Evolutionary conservation across 331 rosid species (phyloP).

Genomic region (Spiraea crenata): DNA sequence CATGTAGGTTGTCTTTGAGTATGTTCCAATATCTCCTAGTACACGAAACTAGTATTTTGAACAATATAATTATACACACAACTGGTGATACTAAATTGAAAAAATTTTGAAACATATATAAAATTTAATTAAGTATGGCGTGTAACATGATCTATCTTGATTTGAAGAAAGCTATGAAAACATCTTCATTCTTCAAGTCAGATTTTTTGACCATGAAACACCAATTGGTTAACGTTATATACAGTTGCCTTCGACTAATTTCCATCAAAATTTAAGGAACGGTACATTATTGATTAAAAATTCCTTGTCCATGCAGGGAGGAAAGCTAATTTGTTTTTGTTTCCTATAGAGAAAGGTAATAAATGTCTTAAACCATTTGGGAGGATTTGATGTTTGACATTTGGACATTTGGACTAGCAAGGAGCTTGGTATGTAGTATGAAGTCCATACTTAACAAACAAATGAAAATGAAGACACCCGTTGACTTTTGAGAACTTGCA

Average conservation of each 20-base stretch:
- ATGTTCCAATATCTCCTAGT: too few relatives aligned
- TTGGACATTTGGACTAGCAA: background rate
- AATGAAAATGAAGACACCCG: conserved; percentile 15
- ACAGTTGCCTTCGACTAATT: background rate
- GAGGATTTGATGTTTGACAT: background rate
- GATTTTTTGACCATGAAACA: background rate
- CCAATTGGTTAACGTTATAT: background rate
- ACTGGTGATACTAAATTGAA: too few relatives aligned
- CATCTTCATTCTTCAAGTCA: background rate
- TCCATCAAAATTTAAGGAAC: background rate
- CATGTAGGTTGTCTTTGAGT: too few relatives aligned
- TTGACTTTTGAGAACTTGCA: conserved; percentile 22
- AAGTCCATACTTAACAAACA: background rate
- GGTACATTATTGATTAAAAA: background rate
- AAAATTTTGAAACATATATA: too few relatives aligned
- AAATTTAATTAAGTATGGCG: background rate
- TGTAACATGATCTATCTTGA: background rate
- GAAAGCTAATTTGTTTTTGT: background rate
- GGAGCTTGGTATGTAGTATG: background rate
- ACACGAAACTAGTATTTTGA: too few relatives aligned
- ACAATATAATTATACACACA: too few relatives aligned
- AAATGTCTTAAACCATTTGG: background rate
- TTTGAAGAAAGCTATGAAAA: background rate
- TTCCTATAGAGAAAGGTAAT: too few relatives aligned
- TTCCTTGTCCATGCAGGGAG: background rate